These are phyloP conservation scores for Chlorella sp. DNA, from an alignment of 139 green algal genomes.

Conservation along the genomic window DNA sequence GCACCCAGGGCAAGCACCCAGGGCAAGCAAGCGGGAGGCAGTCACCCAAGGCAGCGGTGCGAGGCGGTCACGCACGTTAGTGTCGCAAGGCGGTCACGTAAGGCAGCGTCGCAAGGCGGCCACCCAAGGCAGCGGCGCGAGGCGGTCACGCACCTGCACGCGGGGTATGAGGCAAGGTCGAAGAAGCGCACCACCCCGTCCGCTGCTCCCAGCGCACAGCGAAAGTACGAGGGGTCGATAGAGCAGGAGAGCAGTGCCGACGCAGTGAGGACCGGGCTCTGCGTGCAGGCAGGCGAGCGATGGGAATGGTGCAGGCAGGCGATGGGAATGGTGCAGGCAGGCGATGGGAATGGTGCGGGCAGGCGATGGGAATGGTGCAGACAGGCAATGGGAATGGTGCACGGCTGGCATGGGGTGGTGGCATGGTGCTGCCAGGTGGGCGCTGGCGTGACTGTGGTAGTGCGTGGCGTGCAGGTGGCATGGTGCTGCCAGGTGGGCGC, in stretches of 20 bases:
- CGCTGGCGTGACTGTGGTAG: not conserved
- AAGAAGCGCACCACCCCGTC: constrained; percentile 43
- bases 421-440: not conserved
- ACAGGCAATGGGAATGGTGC: not conserved
- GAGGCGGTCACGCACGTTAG: no score
- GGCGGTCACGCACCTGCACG: constrained; percentile 14
- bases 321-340: not conserved
- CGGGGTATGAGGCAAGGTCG: constrained; percentile 23
- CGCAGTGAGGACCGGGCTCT: constrained; percentile 29
- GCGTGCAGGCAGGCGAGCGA: not conserved
- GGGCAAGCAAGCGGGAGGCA: no score
- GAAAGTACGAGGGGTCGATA: constrained; percentile 30
- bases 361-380: not conserved
- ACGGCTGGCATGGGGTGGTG: not conserved
- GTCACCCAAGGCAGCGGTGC: no score
- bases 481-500: no score
- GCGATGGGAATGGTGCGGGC: not conserved
- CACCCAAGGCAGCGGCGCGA: no score
- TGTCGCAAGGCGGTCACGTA: no score
- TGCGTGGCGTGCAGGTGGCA: not conserved
- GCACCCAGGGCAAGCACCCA: no score
- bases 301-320: not conserved
- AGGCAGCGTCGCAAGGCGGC: no score
- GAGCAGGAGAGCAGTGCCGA: constrained; percentile 24
- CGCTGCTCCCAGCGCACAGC: constrained; percentile 25